phyloP scores from a whole-genome alignment of 805 yeast genomes.

The Yamadazyma sp. region DNA sequence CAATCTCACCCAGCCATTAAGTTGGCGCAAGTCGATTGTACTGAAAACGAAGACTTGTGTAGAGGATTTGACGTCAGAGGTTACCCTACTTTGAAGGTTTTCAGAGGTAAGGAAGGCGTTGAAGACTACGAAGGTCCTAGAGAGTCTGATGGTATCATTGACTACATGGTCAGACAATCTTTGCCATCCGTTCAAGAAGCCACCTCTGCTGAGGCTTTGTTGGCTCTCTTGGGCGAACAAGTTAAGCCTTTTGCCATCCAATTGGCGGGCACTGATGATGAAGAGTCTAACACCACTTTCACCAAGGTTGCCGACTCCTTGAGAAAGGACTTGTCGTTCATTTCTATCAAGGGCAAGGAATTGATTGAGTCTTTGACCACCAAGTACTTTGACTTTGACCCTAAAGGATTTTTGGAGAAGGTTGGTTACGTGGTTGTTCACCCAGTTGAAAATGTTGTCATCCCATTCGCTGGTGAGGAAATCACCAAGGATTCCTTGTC shows the following conservation, averaged over 20 bases:
- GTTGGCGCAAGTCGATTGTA: conserved; percentile 85
- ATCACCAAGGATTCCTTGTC: conserved; percentile 37
- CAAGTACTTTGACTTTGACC: conserved; percentile 29
- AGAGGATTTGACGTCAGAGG: conserved; percentile 68
- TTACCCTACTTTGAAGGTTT: conserved; percentile 80
- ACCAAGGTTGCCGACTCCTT: conserved; percentile 57
- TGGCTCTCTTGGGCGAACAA: conserved; percentile 46
- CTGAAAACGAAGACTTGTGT: conserved; percentile 73
- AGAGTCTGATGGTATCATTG: conserved; percentile 71
- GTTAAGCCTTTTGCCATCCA: conserved; percentile 60
- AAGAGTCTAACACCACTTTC: conserved; percentile 53
- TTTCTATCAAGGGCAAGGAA: conserved; percentile 39
- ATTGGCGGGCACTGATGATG: conserved; percentile 34
- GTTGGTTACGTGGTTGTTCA: conserved; percentile 44
- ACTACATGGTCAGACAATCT: conserved; percentile 78
- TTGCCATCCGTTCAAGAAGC: conserved; percentile 60
- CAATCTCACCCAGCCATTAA: conserved; percentile 56
- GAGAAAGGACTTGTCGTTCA: conserved; percentile 65
- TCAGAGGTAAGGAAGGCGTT: conserved; percentile 54
- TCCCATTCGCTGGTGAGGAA: conserved; percentile 42
- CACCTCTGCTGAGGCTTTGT: conserved; percentile 50
- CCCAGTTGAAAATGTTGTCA: conserved; percentile 46
- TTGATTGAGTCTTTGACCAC: conserved; percentile 41
- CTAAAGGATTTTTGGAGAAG: conserved; percentile 22
- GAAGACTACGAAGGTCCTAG: conserved; percentile 84